phyloP scores from a whole-genome alignment of 805 yeast genomes.

The Wickerhamomyces subpelliculosus region DNA sequence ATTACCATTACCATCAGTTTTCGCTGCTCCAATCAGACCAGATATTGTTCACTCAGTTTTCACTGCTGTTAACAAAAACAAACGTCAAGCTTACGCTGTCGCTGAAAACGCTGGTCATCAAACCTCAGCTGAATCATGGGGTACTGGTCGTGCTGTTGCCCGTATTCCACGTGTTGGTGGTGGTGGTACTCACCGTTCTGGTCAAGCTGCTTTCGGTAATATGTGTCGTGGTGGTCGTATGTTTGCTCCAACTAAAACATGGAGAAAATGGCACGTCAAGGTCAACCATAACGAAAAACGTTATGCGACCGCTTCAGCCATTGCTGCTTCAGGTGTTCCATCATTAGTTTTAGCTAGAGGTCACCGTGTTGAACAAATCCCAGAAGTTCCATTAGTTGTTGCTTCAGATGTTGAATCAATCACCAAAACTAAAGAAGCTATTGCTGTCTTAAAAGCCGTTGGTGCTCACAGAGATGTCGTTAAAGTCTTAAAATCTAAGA shows the following conservation, averaged over 20 bases:
- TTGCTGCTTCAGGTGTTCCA: conserved; percentile 98
- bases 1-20: conserved; percentile 95
- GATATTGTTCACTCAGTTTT: conserved; percentile 98
- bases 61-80: conserved; percentile 98
- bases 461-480: conserved; percentile 98
- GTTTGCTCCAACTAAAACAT: conserved; percentile 99
- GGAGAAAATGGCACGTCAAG: conserved; percentile 99
- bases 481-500: conserved; percentile 98
- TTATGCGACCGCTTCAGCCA: conserved; percentile 99
- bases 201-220: conserved; percentile 99
- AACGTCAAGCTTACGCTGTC: conserved; percentile 99
- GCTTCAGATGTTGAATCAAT: conserved; percentile 88
- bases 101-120: conserved; percentile 99
- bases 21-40: conserved; percentile 99
- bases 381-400: conserved; percentile 98
- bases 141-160: conserved; percentile 99
- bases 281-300: conserved; percentile 99
- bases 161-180: conserved; percentile 99
- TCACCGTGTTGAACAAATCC: conserved; percentile 97
- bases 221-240: conserved; percentile 99
- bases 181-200: conserved; percentile 99
- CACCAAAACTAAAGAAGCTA: conserved; percentile 96
- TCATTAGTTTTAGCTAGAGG: conserved; percentile 99
- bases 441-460: conserved; percentile 94
- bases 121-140: conserved; percentile 99